Base-by-base conservation (phyloP, 305 asterid species). In the Rubia occidens region DNA sequence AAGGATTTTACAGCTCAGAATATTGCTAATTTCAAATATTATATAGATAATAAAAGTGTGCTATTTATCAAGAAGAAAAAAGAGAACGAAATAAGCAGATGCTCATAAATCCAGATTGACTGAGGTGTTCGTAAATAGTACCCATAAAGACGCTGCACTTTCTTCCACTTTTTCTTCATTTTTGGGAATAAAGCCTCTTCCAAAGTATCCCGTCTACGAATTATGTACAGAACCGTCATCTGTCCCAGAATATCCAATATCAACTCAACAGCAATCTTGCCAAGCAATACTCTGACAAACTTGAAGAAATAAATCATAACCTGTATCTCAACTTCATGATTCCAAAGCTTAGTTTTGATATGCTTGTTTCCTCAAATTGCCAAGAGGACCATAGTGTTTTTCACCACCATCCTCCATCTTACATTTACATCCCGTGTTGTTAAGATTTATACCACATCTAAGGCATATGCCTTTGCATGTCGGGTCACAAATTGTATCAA, bases 381-480 rank as follows among this genome's bases (percentile, higher is more conserved):
- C 87, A 44, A 90, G 85, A 69, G 98, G 97, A 14, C 97, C 95
- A 76, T 78, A 78, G 43, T 73, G 69, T 59, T 74, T 83, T 61
- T 64, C 85, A 70, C 78, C 80, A 69, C 26, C 78, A 75, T 85
- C 67, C 29, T 68, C 37, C 73, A 65, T 62, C 47, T 20, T 71
- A 76, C 91, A 93, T 1, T 68, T 67, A 70, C 98, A 88, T 14
- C 75, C 78, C 20, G 79, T 70, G 35, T 24, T 71, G 75, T 93
- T 93, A 71, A 90, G 92, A 77, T 88, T 93, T 7, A 78, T 61
- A 32, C 97, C 98, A 71, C 98, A 93, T 54, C 72, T 77, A 53
- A 88, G 83, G 69, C 98, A 90, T 18, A 87, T 51, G 40, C 98
- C 98, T 80, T 71, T 88, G 86, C 98, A 93, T 11, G 74, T 74